A percentile compares a stretch with the other conserved stretches of the same genome.
Evolutionary conservation across 2,329 filamentous ascomycete species (phyloP).

Genomic region (Penicillium sp.): DNA sequence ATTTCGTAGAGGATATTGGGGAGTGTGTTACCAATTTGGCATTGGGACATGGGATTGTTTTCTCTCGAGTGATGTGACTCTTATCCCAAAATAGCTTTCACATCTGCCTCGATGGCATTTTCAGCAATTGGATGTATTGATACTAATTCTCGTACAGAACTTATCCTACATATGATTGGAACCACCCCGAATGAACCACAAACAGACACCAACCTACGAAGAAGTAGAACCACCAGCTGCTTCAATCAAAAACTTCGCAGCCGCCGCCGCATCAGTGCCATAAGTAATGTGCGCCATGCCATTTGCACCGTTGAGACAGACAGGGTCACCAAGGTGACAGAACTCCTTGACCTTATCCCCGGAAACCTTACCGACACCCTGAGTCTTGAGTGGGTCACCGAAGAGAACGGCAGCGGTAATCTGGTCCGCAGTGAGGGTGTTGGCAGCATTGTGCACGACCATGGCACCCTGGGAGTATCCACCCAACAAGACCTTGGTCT

Average conservation of each 20-base stretch:
- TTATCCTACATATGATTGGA: background rate
- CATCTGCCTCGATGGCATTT: too few species aligned
- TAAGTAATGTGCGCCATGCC: constrained; percentile 46
- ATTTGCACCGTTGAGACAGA: constrained; percentile 49
- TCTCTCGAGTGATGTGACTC: too few species aligned
- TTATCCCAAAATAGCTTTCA: too few species aligned
- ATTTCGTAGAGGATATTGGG: too few species aligned
- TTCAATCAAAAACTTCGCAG: constrained; percentile 38
- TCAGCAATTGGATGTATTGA: too few species aligned
- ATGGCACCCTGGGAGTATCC: constrained; percentile 39
- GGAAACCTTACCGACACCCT: constrained; percentile 41
- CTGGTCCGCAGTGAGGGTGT: constrained; percentile 32
- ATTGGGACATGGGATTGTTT: too few species aligned
- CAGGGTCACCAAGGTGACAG: constrained; percentile 52
- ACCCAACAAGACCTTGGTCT: constrained; percentile 35
- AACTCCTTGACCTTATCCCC: constrained; percentile 47
- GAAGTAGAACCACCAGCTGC: constrained; percentile 21
- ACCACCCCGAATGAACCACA: background rate
- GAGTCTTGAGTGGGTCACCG: constrained; percentile 46
- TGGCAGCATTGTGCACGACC: constrained; percentile 35
- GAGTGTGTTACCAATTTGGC: too few species aligned
- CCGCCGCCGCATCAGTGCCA: constrained; percentile 33
- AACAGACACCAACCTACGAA: background rate
- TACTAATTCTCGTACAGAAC: background rate
- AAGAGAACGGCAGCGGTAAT: constrained; percentile 46